Percentiles rank a stretch among this genome's conserved stretches.
These are phyloP conservation scores for Arthroderma uncinatum DNA, from an alignment of 2,329 filamentous ascomycete species.

Conservation along the genomic window DNA sequence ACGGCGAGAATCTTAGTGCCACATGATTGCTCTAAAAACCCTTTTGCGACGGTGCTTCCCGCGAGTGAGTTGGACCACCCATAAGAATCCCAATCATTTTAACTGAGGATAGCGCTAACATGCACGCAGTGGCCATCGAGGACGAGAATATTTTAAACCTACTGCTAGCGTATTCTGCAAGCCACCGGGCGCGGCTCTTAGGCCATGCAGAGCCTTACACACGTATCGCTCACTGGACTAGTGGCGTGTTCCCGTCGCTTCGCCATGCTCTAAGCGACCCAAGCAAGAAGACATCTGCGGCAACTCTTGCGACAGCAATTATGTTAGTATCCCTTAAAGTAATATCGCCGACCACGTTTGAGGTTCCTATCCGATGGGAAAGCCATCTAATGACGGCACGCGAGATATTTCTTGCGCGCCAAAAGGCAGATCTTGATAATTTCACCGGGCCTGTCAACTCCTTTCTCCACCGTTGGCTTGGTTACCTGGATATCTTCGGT, in stretches of 20 bases:
- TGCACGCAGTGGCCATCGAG: constrained; percentile 34
- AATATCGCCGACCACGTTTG: constrained; percentile 69
- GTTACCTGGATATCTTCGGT: constrained; percentile 70
- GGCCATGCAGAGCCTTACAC: constrained; percentile 62
- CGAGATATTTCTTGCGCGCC: constrained; percentile 59
- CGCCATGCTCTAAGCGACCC: constrained; percentile 54
- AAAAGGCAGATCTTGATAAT: constrained; percentile 46
- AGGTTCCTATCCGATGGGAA: constrained; percentile 71
- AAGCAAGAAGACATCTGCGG: constrained; percentile 54
- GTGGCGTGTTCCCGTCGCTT: constrained; percentile 57
- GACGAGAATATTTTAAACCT: constrained; percentile 57
- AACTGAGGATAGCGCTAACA: constrained; percentile 20
- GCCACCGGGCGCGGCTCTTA: constrained; percentile 64
- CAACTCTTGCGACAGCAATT: constrained; percentile 67
- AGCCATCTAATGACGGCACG: constrained; percentile 65
- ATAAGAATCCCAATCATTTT: constrained; percentile 17
- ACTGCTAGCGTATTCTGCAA: constrained; percentile 72
- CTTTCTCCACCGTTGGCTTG: constrained; percentile 73
- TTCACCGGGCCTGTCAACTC: constrained; percentile 50
- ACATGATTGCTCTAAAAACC: constrained; percentile 51
- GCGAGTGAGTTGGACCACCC: constrained; percentile 42
- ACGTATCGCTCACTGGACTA: constrained; percentile 69
- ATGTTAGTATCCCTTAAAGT: constrained; percentile 79
- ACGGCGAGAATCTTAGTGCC: constrained; percentile 57
- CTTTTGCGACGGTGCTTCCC: constrained; percentile 50